phyloP scores from a whole-genome alignment of 257 asterid genomes.

The Scutellaria baicalensis region DNA sequence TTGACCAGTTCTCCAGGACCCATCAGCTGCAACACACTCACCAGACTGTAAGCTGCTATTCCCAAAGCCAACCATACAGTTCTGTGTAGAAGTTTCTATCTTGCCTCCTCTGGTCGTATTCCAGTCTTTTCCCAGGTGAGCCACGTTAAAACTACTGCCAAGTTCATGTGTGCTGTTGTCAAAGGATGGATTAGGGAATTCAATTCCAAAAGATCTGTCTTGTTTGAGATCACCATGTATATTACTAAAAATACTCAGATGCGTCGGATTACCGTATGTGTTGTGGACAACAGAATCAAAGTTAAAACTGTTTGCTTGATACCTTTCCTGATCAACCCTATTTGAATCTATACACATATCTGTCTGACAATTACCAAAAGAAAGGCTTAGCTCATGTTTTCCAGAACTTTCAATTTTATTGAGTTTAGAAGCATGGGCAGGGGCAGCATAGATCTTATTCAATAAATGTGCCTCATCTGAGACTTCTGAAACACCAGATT shows the following conservation, averaged over 20 bases:
- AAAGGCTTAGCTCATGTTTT: slow-evolving; percentile 50
- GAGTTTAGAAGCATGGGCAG: slow-evolving; percentile 26
- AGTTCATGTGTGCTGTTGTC: slow-evolving; percentile 24
- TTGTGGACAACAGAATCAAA: slow-evolving; percentile 29
- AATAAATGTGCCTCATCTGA: slow-evolving; percentile 24
- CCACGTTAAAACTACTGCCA: slow-evolving; percentile 28
- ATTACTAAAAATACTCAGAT: slow-evolving; percentile 14
- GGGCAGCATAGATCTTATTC: slow-evolving; percentile 26
- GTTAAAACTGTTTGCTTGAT: slow-evolving; percentile 26
- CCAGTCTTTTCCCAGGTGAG: slow-evolving; percentile 32
- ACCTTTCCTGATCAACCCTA: slow-evolving; percentile 28
- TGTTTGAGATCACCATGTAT: slow-evolving; percentile 31
- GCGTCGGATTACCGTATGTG: slow-evolving; percentile 25
- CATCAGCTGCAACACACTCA: slow-evolving; percentile 32
- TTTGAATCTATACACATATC: slow-evolving; percentile 27
- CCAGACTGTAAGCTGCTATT: slow-evolving; percentile 31
- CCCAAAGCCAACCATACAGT: slow-evolving; percentile 40
- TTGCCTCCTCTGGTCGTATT: slow-evolving; percentile 29
- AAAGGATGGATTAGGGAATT: slow-evolving; percentile 35
- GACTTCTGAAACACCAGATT: slow-evolving; percentile 26
- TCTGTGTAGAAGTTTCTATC: slow-evolving; percentile 38
- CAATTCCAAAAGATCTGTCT: slow-evolving; percentile 33
- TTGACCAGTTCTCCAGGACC: slow-evolving; percentile 47
- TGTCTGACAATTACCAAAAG: slow-evolving; percentile 35
- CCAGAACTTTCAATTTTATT: slow-evolving; percentile 24